Evolutionary conservation across 371 early-diverging fungal genomes (phyloP).

Genomic region (Mucor sp.): DNA sequence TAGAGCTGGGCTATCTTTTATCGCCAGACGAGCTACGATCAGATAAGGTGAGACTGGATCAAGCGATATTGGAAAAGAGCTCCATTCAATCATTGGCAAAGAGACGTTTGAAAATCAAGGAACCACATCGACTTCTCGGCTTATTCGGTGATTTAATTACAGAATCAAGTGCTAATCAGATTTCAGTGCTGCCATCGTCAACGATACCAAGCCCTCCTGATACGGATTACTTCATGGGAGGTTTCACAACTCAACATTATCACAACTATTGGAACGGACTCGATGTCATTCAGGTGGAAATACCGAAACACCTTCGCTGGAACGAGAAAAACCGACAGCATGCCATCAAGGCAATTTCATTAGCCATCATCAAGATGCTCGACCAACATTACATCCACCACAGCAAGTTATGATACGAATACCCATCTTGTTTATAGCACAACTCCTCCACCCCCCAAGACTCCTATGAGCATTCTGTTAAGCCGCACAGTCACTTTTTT

Average conservation of each 20-base stretch:
- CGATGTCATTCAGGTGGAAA: slow-evolving; percentile 22
- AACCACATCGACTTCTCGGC: neutral
- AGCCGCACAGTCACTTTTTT: slow-evolving; percentile 15
- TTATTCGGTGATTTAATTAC: slow-evolving; percentile 5
- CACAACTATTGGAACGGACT: slow-evolving; percentile 1
- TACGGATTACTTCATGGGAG: slow-evolving; percentile 12
- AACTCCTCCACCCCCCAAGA: neutral
- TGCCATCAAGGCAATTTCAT: neutral
- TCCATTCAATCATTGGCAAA: slow-evolving; percentile 17
- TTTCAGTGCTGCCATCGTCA: slow-evolving; percentile 12
- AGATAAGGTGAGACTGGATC: neutral
- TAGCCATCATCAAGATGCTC: neutral
- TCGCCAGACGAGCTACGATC: slow-evolving; percentile 1
- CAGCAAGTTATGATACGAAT: neutral
- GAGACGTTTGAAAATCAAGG: neutral
- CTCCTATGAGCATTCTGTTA: neutral
- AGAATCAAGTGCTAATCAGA: neutral
- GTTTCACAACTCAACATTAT: slow-evolving; percentile 11
- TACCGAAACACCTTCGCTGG: slow-evolving; percentile 10
- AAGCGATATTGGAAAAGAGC: neutral
- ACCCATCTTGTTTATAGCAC: neutral
- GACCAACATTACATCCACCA: neutral
- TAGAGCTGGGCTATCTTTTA: slow-evolving; percentile 20
- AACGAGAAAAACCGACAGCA: neutral
- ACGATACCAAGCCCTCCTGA: slow-evolving; percentile 1